Evolutionary conservation across 257 asterid genomes (phyloP).

Genomic region (Vinca minor): DNA sequence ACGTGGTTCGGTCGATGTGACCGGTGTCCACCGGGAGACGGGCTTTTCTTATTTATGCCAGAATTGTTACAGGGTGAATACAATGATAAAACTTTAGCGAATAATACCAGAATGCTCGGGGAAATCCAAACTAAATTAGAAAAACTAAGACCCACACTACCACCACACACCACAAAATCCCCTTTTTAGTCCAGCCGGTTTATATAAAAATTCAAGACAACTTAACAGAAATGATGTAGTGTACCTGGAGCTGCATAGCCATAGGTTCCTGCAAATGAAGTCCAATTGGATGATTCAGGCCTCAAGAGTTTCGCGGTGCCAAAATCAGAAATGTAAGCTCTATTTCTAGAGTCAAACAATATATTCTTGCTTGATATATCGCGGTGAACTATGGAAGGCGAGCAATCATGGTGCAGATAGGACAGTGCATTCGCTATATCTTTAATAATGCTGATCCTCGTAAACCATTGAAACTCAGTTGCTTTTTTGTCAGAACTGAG

Average conservation of each 20-base stretch:
- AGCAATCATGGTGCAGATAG: constrained; percentile 31
- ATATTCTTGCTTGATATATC: constrained; percentile 38
- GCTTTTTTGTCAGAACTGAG: constrained; percentile 21
- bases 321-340: constrained; percentile 24
- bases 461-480: background rate
- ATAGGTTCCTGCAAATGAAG: constrained; percentile 26
- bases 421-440: constrained; percentile 27
- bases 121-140: too few species aligned
- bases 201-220: too few species aligned
- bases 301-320: constrained; percentile 24
- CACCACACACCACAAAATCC: too few species aligned
- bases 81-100: too few species aligned
- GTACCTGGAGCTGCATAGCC: constrained; percentile 11
- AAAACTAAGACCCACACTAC: too few species aligned
- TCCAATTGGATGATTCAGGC: constrained; percentile 23
- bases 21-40: too few species aligned
- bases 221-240: background rate
- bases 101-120: too few species aligned
- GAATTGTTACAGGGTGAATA: too few species aligned
- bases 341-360: constrained; percentile 14
- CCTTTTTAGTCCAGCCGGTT: too few species aligned
- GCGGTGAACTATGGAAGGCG: constrained; percentile 32
- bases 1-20: too few species aligned
- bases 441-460: constrained; percentile 24
- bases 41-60: too few species aligned